These are phyloP conservation scores for Amanita muscaria DNA, from an alignment of 768 basidiomycete species.

Conservation along the genomic window DNA sequence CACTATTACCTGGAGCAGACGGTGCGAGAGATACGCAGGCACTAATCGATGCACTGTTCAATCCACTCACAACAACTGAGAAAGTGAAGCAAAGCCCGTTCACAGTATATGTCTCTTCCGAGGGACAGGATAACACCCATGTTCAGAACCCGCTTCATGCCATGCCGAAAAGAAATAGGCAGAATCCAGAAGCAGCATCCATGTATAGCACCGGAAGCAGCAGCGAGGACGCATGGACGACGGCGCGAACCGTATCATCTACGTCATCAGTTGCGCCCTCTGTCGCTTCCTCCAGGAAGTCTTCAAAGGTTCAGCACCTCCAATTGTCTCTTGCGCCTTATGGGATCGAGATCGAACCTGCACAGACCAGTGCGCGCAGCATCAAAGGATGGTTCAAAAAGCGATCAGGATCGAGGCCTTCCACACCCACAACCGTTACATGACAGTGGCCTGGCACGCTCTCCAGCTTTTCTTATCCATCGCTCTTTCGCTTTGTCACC, in stretches of 20 bases:
- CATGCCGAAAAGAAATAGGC: neutral
- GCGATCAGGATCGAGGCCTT: slow-evolving; percentile 1
- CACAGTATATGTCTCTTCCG: slow-evolving; percentile 19
- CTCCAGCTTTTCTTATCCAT: too few species aligned
- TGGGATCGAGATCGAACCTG: neutral
- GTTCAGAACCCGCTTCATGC: neutral
- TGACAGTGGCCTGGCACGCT: neutral
- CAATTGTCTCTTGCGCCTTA: neutral
- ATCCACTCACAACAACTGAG: slow-evolving; percentile 48
- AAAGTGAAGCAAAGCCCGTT: slow-evolving; percentile 32
- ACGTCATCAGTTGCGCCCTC: slow-evolving; percentile 2
- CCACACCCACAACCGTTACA: neutral
- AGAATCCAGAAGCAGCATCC: slow-evolving; percentile 5
- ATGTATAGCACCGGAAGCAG: slow-evolving; percentile 6
- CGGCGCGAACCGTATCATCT: slow-evolving; percentile 5
- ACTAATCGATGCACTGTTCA: slow-evolving; percentile 75
- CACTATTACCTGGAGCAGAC: slow-evolving; percentile 41
- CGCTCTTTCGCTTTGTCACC: neutral
- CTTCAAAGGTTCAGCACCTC: slow-evolving; percentile 2
- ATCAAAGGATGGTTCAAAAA: slow-evolving; percentile 6
- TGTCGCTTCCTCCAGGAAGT: neutral
- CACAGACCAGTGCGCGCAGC: neutral
- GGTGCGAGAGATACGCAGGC: slow-evolving; percentile 61
- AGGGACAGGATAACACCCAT: neutral
- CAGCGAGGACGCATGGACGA: slow-evolving; percentile 7